Evolutionary conservation across 1,284 basidiomycete genomes (phyloP).

Genomic region (Leccinum pachyderme): DNA sequence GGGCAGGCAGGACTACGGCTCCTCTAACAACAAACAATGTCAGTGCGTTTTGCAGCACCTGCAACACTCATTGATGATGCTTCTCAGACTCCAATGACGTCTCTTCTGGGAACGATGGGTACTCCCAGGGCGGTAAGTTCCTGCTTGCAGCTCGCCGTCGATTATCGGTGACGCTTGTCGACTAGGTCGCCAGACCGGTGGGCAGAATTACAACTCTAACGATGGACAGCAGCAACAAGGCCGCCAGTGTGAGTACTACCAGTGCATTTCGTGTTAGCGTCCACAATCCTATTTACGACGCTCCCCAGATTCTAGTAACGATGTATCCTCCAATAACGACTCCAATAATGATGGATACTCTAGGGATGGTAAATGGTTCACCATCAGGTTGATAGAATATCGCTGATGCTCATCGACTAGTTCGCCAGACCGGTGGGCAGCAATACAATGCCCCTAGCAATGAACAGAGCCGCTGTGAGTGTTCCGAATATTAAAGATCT

Average conservation of each 20-base stretch:
- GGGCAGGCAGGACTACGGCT: too few relatives aligned
- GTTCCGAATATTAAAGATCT: not conserved
- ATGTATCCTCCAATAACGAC: constrained; percentile 30
- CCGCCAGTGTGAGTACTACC: constrained; percentile 10
- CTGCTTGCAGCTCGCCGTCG: not conserved
- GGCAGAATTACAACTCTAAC: too few relatives aligned
- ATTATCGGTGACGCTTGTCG: too few relatives aligned
- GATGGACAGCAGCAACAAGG: constrained; percentile 21
- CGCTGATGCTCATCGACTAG: constrained; percentile 14
- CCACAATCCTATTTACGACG: too few relatives aligned
- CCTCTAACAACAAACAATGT: too few relatives aligned
- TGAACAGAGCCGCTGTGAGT: constrained; percentile 35
- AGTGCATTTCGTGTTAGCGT: too few relatives aligned
- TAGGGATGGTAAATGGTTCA: constrained; percentile 12
- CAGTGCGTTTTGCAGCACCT: too few relatives aligned
- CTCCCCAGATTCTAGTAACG: too few relatives aligned
- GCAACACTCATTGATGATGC: too few relatives aligned
- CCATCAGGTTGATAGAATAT: constrained; percentile 11
- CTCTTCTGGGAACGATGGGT: constrained; percentile 33
- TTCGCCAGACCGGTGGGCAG: constrained; percentile 54
- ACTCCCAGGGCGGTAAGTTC: constrained; percentile 18
- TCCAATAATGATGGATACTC: constrained; percentile 14
- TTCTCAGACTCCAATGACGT: too few relatives aligned
- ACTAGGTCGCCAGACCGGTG: too few relatives aligned
- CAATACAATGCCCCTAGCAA: constrained; percentile 57